phyloP scores from a whole-genome alignment of 208 protist species.

The Leishmania guyanensis region DNA sequence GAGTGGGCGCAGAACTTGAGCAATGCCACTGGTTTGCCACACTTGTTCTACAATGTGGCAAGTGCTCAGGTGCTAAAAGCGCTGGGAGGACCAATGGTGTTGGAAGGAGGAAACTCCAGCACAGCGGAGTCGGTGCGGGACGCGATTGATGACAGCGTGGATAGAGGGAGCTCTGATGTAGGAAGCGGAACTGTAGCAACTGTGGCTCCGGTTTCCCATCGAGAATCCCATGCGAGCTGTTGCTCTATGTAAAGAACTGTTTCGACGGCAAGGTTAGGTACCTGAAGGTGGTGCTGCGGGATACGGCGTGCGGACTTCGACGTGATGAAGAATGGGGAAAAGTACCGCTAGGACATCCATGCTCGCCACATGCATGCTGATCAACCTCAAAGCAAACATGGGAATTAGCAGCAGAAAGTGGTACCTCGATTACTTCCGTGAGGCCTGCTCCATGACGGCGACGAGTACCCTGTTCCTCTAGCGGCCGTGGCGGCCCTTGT shows the following conservation, averaged over 20 bases:
- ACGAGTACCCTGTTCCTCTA: slow-evolving; percentile 44
- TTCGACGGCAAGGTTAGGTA: slow-evolving; percentile 51
- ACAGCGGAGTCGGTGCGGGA: neutral
- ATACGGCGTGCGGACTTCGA: slow-evolving; percentile 66
- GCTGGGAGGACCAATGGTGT: no score
- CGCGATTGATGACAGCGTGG: neutral
- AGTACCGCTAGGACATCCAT: slow-evolving; percentile 72
- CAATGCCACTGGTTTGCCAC: slow-evolving; percentile 62
- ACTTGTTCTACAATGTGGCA: slow-evolving; percentile 71
- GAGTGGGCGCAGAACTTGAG: slow-evolving; percentile 69
- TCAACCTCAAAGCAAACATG: slow-evolving; percentile 69
- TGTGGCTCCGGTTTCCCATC: slow-evolving; percentile 53
- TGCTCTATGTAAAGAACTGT: slow-evolving; percentile 63
- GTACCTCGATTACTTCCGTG: slow-evolving; percentile 49
- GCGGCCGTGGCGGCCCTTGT: slow-evolving; percentile 38
- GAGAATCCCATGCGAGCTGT: slow-evolving; percentile 71
- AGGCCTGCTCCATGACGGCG: slow-evolving; percentile 45
- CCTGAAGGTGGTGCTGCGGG: slow-evolving; percentile 69
- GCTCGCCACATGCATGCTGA: slow-evolving; percentile 68
- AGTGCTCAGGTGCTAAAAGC: slow-evolving; percentile 2
- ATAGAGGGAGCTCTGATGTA: slow-evolving; percentile 8
- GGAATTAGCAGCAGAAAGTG: slow-evolving; percentile 65
- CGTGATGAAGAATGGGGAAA: slow-evolving; percentile 58
- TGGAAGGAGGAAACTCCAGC: neutral
- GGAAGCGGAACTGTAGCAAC: slow-evolving; percentile 42